Evolutionary conservation across 1,284 basidiomycete species (phyloP).

Genomic region (Rugiboletus extremiorientalis): DNA sequence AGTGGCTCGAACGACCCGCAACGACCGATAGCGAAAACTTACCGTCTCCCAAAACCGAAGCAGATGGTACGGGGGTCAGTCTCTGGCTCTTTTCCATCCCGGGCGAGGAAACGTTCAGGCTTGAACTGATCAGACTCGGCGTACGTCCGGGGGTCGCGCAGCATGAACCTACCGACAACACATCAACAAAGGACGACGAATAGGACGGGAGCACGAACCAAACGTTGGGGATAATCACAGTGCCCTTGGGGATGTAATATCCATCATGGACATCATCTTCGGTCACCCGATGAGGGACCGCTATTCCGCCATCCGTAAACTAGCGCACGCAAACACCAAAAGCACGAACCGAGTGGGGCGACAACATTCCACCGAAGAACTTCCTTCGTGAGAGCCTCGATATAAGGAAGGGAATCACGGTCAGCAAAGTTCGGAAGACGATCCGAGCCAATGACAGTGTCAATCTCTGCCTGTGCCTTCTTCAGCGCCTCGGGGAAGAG

Average conservation of each 20-base stretch:
- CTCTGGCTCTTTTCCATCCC: slow-evolving; percentile 41
- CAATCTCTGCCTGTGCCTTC: slow-evolving; percentile 61
- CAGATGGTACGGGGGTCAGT: slow-evolving; percentile 52
- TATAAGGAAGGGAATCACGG: slow-evolving; percentile 56
- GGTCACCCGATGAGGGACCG: slow-evolving; percentile 51
- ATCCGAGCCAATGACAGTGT: slow-evolving; percentile 56
- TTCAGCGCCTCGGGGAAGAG: slow-evolving; percentile 40
- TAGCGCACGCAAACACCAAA: slow-evolving; percentile 4
- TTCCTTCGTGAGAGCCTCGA: slow-evolving; percentile 61
- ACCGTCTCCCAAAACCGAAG: slow-evolving; percentile 65
- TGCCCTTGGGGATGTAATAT: slow-evolving; percentile 42
- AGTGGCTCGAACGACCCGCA: slow-evolving; percentile 2
- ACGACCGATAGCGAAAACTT: slow-evolving; percentile 14
- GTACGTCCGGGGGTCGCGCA: slow-evolving; percentile 40
- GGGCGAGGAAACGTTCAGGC: slow-evolving; percentile 39
- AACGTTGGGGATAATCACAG: slow-evolving; percentile 38
- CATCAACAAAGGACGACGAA: slow-evolving; percentile 11
- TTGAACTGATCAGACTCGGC: slow-evolving; percentile 35
- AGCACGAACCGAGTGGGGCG: slow-evolving; percentile 45
- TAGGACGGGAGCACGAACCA: slow-evolving; percentile 26
- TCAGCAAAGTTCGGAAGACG: slow-evolving; percentile 63
- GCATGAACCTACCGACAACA: slow-evolving; percentile 48
- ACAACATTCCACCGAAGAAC: slow-evolving; percentile 62
- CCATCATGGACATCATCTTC: slow-evolving; percentile 49
- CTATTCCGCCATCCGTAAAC: slow-evolving; percentile 31